These are phyloP conservation scores for Hypoxylon fragiforme DNA, from an alignment of 495 filamentous ascomycete species.

Conservation along the genomic window DNA sequence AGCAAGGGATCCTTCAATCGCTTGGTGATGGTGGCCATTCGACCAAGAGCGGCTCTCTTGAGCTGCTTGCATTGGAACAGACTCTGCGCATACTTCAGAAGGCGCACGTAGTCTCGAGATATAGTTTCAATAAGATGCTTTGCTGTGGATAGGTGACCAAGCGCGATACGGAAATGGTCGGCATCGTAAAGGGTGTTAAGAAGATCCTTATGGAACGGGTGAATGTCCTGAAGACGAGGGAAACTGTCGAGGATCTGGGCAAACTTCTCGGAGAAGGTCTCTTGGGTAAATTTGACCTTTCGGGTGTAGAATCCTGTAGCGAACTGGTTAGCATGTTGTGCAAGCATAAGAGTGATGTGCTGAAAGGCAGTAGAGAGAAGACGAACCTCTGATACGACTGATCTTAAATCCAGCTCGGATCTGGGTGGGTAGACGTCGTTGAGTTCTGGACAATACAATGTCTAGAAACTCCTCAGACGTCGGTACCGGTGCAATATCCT, in stretches of 20 bases:
- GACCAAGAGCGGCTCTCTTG: constrained; percentile 83
- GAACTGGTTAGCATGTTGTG: constrained; percentile 11
- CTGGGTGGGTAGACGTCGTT: constrained; percentile 92
- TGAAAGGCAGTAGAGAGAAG: background rate
- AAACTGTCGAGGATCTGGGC: constrained; percentile 88
- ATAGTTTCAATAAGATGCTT: constrained; percentile 97
- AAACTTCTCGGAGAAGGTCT: constrained; percentile 95
- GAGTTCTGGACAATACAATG: constrained; percentile 92
- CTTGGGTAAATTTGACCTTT: constrained; percentile 98
- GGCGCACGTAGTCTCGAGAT: constrained; percentile 72
- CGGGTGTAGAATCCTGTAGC: constrained; percentile 83
- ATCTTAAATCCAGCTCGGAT: constrained; percentile 97
- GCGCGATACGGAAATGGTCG: constrained; percentile 95
- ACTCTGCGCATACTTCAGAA: constrained; percentile 80
- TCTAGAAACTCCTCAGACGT: constrained; percentile 95
- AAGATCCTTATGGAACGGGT: constrained; percentile 84
- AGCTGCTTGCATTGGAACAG: constrained; percentile 96
- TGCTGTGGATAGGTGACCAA: constrained; percentile 92
- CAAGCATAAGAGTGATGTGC: background rate
- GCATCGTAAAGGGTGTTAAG: constrained; percentile 83
- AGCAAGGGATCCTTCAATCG: constrained; percentile 89
- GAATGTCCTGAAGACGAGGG: constrained; percentile 90
- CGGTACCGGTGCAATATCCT: constrained; percentile 84
- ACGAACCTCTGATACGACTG: constrained; percentile 72
- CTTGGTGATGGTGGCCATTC: constrained; percentile 96